Evolutionary conservation across 2,329 filamentous ascomycete genomes (phyloP).

Genomic region (Cladosporium sp.): DNA sequence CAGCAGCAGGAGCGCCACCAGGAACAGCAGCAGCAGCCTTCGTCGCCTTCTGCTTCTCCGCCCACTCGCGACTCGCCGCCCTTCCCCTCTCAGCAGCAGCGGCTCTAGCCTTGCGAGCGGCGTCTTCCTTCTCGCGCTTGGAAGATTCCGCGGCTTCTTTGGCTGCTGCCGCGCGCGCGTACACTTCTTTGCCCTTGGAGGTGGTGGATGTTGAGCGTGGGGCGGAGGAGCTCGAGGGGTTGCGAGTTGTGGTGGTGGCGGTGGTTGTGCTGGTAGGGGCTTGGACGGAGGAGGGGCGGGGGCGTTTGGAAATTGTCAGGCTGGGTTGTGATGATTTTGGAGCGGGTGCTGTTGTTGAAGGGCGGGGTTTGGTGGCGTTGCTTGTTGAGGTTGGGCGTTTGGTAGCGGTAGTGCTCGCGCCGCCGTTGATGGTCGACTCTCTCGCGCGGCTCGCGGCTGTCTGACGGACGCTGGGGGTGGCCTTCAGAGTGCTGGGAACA

Average conservation of each 20-base stretch:
- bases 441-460: slow-evolving; percentile 44
- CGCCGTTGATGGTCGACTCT: slow-evolving; percentile 32
- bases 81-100: slow-evolving; percentile 44
- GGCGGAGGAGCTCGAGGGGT: too few species aligned
- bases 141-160: slow-evolving; percentile 38
- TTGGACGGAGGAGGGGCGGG: slow-evolving; percentile 13
- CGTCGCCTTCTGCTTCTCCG: slow-evolving; percentile 41
- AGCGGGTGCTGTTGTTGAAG: slow-evolving; percentile 1
- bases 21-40: slow-evolving; percentile 8
- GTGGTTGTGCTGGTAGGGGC: slow-evolving; percentile 12
- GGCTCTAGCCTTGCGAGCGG: slow-evolving; percentile 41
- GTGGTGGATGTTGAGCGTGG: slow-evolving; percentile 26
- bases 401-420: neutral
- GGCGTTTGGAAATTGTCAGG: slow-evolving; percentile 12
- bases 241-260: neutral
- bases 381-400: slow-evolving; percentile 5
- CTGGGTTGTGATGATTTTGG: slow-evolving; percentile 5
- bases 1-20: neutral
- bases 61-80: slow-evolving; percentile 44
- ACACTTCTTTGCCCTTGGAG: slow-evolving; percentile 42
- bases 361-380: slow-evolving; percentile 16
- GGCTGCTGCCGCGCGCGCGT: slow-evolving; percentile 40
- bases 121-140: slow-evolving; percentile 44
- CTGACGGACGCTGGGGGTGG: slow-evolving; percentile 35
- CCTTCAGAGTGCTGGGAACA: slow-evolving; percentile 29